Evolutionary conservation across 192 early-diverging fungal species (phyloP).

Genomic region (Kappamyces sp.): DNA sequence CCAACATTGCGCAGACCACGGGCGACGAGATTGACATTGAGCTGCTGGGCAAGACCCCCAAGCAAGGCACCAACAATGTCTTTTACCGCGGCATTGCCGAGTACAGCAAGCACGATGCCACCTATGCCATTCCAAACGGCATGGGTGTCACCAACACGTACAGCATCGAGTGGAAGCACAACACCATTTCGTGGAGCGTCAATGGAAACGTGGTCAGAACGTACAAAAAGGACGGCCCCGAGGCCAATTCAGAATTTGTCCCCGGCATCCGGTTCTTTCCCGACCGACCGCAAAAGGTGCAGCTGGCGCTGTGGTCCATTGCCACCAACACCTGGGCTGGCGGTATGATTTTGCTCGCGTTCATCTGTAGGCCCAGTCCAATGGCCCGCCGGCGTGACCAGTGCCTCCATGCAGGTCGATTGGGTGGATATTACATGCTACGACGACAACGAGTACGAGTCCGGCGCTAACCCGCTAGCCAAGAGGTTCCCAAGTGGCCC

Average conservation of each 20-base stretch:
- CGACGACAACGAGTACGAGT: not conserved
- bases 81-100: constrained; percentile 31
- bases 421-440: constrained; percentile 12
- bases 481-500: too few species aligned
- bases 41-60: constrained; percentile 20
- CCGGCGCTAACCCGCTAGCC: too few species aligned
- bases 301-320: not conserved
- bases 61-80: constrained; percentile 26
- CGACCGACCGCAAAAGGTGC: constrained; percentile 4
- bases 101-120: constrained; percentile 2
- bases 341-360: not conserved
- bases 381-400: not conserved
- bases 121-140: constrained; percentile 1
- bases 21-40: constrained; percentile 48
- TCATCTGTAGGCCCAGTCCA: not conserved
- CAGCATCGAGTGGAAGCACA: constrained; percentile 31
- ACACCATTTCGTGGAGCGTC: constrained; percentile 24
- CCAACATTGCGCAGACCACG: too few species aligned
- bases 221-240: not conserved
- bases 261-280: constrained; percentile 7
- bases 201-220: constrained; percentile 20
- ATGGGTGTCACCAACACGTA: constrained; percentile 12
- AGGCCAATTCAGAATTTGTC: not conserved
- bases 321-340: constrained; percentile 7
- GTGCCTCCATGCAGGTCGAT: not conserved